A percentile compares a stretch with the other conserved stretches of the same genome.
phyloP scores from a whole-genome alignment of 768 basidiomycete genomes.

The Phylloporus scabripes region DNA sequence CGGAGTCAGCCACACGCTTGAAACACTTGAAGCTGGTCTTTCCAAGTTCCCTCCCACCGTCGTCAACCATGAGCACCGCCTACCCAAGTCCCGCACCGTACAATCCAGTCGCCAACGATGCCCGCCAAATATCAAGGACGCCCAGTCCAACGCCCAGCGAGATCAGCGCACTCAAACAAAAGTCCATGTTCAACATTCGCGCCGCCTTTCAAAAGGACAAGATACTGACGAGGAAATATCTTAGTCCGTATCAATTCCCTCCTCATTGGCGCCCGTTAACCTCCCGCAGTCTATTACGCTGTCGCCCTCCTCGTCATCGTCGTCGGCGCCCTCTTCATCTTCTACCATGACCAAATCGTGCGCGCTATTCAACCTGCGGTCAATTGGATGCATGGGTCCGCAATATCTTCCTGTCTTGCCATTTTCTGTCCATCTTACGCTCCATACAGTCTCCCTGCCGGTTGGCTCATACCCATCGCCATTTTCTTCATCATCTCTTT shows the following conservation, averaged over 20 bases:
- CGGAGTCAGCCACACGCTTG: not conserved
- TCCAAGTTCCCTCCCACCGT: not conserved
- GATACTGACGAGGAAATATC: slow-evolving; percentile 52
- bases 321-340: slow-evolving; percentile 46
- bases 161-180: slow-evolving; percentile 36
- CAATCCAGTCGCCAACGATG: slow-evolving; percentile 4
- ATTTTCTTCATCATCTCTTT: slow-evolving; percentile 82
- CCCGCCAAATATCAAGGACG: slow-evolving; percentile 34
- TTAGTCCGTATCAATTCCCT: slow-evolving; percentile 40
- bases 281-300: slow-evolving; percentile 43
- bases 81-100: slow-evolving; percentile 7
- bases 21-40: slow-evolving; percentile 2
- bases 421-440: not conserved
- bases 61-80: slow-evolving; percentile 13
- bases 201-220: slow-evolving; percentile 41
- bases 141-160: slow-evolving; percentile 67
- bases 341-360: slow-evolving; percentile 61
- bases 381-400: slow-evolving; percentile 40
- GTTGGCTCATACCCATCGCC: slow-evolving; percentile 76
- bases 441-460: slow-evolving; percentile 42
- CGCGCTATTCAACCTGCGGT: slow-evolving; percentile 41
- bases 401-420: not conserved
- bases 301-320: slow-evolving; percentile 42
- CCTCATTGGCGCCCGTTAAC: not conserved
- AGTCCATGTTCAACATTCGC: slow-evolving; percentile 43